phyloP scores from a whole-genome alignment of 2,329 filamentous ascomycete genomes.

The Aspergillus costaricaensis region DNA sequence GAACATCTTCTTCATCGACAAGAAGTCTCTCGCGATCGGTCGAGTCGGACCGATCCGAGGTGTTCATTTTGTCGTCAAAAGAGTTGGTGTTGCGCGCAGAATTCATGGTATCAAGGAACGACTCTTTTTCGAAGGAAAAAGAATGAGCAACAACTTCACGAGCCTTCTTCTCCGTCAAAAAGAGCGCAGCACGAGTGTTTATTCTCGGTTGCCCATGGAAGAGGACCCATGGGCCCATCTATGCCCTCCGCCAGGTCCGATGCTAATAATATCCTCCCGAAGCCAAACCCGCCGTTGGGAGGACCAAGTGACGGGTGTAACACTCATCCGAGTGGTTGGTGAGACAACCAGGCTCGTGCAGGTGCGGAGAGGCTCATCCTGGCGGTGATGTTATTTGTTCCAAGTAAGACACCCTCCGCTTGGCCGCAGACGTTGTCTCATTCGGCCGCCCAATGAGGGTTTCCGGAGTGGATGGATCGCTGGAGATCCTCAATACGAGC shows the following conservation, averaged over 20 bases:
- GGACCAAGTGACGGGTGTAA: conserved; percentile 4
- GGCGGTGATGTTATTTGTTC: neutral
- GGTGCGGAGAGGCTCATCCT: neutral
- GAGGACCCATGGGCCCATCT: neutral
- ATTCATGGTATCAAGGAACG: neutral
- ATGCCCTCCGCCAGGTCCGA: conserved; percentile 2
- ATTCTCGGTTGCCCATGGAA: neutral
- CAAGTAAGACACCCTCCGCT: conserved; percentile 8
- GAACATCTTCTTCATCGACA: conserved; percentile 1
- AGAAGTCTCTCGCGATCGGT: conserved; percentile 11
- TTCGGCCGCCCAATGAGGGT: neutral
- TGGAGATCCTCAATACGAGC: neutral
- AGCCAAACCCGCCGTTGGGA: neutral
- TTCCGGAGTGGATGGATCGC: neutral
- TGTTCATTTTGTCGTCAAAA: conserved; percentile 10
- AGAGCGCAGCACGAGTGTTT: neutral
- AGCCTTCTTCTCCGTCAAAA: neutral
- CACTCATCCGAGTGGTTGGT: neutral
- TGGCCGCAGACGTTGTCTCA: conserved; percentile 8
- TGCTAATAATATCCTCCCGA: conserved; percentile 4
- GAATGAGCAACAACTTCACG: neutral
- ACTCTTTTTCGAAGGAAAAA: neutral
- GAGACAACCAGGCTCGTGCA: conserved; percentile 6
- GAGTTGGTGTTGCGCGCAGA: neutral
- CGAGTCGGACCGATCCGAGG: neutral